Evolutionary conservation across 2,329 filamentous ascomycete species (phyloP).

Genomic region (Coniochaeta ligniaria): DNA sequence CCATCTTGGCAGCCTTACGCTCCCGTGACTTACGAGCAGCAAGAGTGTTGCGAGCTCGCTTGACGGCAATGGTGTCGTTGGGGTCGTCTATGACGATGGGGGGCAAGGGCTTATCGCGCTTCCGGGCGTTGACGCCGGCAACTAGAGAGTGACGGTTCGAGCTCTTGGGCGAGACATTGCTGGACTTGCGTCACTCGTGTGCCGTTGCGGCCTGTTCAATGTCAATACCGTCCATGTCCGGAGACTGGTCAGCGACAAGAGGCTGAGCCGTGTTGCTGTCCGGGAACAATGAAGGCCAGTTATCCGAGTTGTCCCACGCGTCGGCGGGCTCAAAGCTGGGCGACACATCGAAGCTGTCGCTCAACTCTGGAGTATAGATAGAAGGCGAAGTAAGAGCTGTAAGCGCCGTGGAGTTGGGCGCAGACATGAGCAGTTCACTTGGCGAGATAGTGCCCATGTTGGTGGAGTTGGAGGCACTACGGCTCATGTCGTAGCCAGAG

Average conservation of each 20-base stretch:
- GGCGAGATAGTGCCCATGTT: slow-evolving; percentile 73
- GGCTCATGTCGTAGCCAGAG: slow-evolving; percentile 13
- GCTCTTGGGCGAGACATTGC: slow-evolving; percentile 28
- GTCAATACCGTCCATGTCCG: slow-evolving; percentile 18
- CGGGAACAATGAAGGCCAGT: slow-evolving; percentile 72
- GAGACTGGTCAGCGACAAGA: slow-evolving; percentile 28
- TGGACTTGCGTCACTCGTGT: slow-evolving; percentile 37
- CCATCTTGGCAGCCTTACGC: slow-evolving; percentile 71
- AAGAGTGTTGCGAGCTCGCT: slow-evolving; percentile 88
- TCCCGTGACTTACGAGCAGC: slow-evolving; percentile 90
- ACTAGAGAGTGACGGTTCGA: slow-evolving; percentile 57
- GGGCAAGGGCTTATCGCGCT: slow-evolving; percentile 73
- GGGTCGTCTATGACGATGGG: slow-evolving; percentile 72
- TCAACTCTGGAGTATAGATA: slow-evolving; percentile 63
- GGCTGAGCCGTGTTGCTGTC: slow-evolving; percentile 19
- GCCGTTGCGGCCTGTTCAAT: slow-evolving; percentile 19
- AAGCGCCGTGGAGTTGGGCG: slow-evolving; percentile 74
- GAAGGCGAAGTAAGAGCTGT: slow-evolving; percentile 83
- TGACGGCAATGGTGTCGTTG: slow-evolving; percentile 69
- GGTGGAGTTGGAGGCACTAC: slow-evolving; percentile 17
- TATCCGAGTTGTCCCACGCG: slow-evolving; percentile 42
- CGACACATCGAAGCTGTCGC: slow-evolving; percentile 67
- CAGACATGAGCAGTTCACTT: slow-evolving; percentile 70
- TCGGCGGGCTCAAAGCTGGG: slow-evolving; percentile 63
- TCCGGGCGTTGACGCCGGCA: slow-evolving; percentile 64